A percentile compares a stretch with the other conserved stretches of the same genome.
phyloP scores from a whole-genome alignment of 2,329 filamentous ascomycete genomes.

The Boeremia exigua region DNA sequence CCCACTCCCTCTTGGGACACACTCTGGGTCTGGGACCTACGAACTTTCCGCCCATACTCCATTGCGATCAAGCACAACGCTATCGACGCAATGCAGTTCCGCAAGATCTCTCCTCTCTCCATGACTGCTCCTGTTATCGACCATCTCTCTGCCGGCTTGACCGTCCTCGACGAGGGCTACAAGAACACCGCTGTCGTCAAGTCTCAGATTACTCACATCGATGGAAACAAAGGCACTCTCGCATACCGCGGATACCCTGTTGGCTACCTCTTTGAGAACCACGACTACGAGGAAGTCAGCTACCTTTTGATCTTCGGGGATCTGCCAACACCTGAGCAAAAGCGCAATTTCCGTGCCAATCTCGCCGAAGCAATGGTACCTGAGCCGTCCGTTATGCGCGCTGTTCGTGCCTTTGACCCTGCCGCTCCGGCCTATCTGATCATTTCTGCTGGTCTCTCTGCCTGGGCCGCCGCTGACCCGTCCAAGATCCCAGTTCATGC shows the following conservation, averaged over 20 bases:
- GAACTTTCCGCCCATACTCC: neutral
- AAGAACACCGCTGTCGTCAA: neutral
- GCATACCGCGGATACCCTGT: neutral
- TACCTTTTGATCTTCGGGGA: neutral
- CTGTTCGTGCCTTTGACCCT: neutral
- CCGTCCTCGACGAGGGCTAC: neutral
- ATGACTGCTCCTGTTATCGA: neutral
- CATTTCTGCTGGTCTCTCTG: neutral
- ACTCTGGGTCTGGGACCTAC: neutral
- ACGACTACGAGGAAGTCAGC: neutral
- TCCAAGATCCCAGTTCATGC: neutral
- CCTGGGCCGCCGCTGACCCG: neutral
- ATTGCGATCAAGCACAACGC: neutral
- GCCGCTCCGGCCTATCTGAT: neutral
- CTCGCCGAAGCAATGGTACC: neutral
- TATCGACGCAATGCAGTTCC: neutral
- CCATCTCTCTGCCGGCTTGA: neutral
- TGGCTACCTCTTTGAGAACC: neutral
- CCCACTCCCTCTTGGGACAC: neutral
- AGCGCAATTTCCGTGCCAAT: neutral
- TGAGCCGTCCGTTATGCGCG: neutral
- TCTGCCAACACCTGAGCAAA: neutral
- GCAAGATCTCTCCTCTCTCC: neutral
- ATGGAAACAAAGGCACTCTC: neutral
- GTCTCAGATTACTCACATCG: neutral